Conservation (phyloP, 495 filamentous ascomycete genomes). For the Choiromyces venosus region DNA sequence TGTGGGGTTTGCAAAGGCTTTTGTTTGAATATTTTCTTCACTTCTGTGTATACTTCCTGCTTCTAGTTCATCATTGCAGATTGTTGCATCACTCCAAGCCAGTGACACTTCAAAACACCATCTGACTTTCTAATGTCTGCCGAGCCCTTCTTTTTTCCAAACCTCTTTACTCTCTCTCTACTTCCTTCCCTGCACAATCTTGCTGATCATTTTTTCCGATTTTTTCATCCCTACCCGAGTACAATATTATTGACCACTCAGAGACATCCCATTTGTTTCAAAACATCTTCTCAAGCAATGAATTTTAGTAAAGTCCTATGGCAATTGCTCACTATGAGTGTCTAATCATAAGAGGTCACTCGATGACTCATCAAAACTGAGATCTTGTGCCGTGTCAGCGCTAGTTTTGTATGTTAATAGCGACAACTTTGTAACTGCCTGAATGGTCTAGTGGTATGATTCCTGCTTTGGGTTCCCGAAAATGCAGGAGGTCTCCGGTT, state of each 20-base stretch:
- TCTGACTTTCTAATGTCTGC: no score
- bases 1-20: no score
- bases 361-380: not conserved
- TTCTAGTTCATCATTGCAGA: no score
- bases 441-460: constrained; percentile 29
- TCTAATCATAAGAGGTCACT: not conserved
- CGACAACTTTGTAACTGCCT: not conserved
- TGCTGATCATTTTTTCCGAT: no score
- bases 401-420: not conserved
- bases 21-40: no score
- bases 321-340: not conserved
- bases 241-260: not conserved
- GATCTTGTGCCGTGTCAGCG: not conserved
- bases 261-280: not conserved
- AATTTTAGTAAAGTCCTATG: not conserved
- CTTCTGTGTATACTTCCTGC: no score
- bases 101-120: no score
- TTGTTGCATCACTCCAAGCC: no score
- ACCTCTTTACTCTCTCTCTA: no score
- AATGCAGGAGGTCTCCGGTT: constrained; percentile 17
- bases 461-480: constrained; percentile 7
- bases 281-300: not conserved
- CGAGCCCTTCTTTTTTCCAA: no score
- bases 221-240: no score
- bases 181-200: no score